These are phyloP conservation scores for Neoboletus subvelutipes DNA, from an alignment of 768 basidiomycete genomes.

Conservation along the genomic window DNA sequence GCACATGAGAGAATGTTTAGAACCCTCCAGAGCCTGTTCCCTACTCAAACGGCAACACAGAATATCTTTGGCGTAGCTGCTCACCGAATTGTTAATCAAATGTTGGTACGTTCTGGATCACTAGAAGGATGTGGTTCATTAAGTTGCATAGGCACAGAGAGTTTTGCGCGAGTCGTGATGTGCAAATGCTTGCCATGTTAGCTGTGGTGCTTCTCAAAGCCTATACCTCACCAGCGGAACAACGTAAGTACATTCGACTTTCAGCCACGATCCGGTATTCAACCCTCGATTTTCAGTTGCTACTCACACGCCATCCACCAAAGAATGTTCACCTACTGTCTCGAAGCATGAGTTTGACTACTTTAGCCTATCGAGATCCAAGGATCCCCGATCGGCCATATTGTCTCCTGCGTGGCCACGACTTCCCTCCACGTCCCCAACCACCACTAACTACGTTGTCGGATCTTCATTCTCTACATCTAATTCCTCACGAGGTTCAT, in stretches of 20 bases:
- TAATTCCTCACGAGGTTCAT: conserved; percentile 70
- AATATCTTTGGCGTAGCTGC: conserved; percentile 23
- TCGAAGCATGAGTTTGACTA: conserved; percentile 50
- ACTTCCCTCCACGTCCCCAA: conserved; percentile 43
- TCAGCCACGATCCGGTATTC: not conserved
- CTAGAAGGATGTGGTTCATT: conserved; percentile 1
- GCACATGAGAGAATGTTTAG: conserved; percentile 72
- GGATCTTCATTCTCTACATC: conserved; percentile 48
- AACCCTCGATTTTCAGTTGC: not conserved
- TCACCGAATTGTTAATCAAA: conserved; percentile 42
- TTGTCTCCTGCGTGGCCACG: conserved; percentile 56
- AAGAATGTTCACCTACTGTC: conserved; percentile 15
- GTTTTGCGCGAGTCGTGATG: conserved; percentile 52
- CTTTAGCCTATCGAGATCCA: conserved; percentile 46
- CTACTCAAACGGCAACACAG: conserved; percentile 24
- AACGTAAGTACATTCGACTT: conserved; percentile 9
- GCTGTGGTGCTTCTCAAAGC: conserved; percentile 64
- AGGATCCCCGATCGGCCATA: conserved; percentile 39
- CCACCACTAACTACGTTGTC: conserved; percentile 37
- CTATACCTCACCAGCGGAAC: conserved; percentile 9
- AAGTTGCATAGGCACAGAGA: conserved; percentile 40
- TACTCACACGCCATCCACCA: conserved; percentile 17
- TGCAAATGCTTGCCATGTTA: conserved; percentile 83
- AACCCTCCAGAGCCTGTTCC: conserved; percentile 52
- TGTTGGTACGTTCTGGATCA: conserved; percentile 42